Conservation (phyloP, 108 stramenopile genomes). For the Seminavis robusta region DNA sequence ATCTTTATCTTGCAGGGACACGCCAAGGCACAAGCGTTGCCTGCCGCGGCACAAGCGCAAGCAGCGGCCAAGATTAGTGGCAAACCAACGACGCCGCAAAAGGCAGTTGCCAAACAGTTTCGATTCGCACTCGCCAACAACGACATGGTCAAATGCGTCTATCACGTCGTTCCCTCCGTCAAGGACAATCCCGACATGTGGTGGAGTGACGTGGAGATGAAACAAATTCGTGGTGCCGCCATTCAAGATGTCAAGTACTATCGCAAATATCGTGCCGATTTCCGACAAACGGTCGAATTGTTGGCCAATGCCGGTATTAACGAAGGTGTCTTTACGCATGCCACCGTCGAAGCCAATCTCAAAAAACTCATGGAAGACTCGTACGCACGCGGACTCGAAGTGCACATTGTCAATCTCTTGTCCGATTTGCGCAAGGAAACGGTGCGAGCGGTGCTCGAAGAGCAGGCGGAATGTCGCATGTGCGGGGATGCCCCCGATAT, state of each 20-base stretch:
- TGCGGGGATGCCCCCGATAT: background rate
- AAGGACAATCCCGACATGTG: constrained; percentile 15
- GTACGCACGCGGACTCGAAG: constrained; percentile 24
- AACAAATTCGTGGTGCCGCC: constrained; percentile 7
- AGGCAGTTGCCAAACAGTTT: constrained; percentile 12
- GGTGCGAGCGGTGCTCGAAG: constrained; percentile 21
- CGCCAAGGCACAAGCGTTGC: constrained; percentile 2
- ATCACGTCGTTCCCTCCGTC: constrained; percentile 11
- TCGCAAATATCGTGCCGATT: constrained; percentile 14
- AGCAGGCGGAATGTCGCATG: constrained; percentile 10
- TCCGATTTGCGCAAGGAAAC: constrained; percentile 11
- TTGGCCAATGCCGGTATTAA: constrained; percentile 4
- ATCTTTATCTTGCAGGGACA: constrained; percentile 28
- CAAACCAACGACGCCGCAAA: background rate
- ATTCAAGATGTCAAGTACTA: constrained; percentile 20
- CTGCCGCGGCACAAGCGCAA: background rate
- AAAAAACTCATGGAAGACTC: constrained; percentile 17
- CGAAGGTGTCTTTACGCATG: background rate
- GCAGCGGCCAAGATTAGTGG: constrained; percentile 4
- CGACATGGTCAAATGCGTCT: constrained; percentile 1
- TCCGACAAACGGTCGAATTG: constrained; percentile 13
- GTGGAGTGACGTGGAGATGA: constrained; percentile 25
- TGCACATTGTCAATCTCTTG: constrained; percentile 22
- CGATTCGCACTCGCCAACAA: constrained; percentile 17
- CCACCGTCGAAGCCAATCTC: constrained; percentile 14